phyloP scores from a whole-genome alignment of 2,329 filamentous ascomycete species.

The Zarea fungicola region DNA sequence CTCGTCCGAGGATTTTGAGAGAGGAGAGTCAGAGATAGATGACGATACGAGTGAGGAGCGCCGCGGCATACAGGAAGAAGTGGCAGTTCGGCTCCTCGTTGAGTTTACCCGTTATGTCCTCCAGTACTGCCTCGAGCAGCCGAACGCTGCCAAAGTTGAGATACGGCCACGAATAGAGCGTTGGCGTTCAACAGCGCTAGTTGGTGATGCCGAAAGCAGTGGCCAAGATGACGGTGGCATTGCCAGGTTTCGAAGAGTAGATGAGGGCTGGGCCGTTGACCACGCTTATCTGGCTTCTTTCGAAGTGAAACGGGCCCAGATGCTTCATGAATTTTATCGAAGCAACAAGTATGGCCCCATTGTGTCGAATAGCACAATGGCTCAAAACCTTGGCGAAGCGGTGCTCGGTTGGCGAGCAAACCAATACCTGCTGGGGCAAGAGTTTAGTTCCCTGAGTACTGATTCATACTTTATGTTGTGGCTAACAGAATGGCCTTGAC shows the following conservation, averaged over 20 bases:
- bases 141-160: neutral
- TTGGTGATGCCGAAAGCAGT: neutral
- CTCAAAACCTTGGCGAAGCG: neutral
- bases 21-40: neutral
- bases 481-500: neutral
- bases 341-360: neutral
- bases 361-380: neutral
- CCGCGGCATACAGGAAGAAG: constrained; percentile 4
- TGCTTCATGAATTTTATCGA: neutral
- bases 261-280: neutral
- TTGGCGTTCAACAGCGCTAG: neutral
- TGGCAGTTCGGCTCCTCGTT: neutral
- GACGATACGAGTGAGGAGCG: neutral
- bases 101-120: constrained; percentile 1
- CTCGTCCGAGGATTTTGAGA: neutral
- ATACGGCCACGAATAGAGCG: neutral
- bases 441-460: neutral
- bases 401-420: constrained; percentile 1
- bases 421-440: neutral
- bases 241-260: neutral
- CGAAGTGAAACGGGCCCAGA: constrained; percentile 1
- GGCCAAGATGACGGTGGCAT: constrained; percentile 1
- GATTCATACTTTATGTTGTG: neutral
- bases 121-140: neutral
- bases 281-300: neutral